phyloP scores from a whole-genome alignment of 2,329 filamentous ascomycete genomes.

The Beauveria brongniartii region DNA sequence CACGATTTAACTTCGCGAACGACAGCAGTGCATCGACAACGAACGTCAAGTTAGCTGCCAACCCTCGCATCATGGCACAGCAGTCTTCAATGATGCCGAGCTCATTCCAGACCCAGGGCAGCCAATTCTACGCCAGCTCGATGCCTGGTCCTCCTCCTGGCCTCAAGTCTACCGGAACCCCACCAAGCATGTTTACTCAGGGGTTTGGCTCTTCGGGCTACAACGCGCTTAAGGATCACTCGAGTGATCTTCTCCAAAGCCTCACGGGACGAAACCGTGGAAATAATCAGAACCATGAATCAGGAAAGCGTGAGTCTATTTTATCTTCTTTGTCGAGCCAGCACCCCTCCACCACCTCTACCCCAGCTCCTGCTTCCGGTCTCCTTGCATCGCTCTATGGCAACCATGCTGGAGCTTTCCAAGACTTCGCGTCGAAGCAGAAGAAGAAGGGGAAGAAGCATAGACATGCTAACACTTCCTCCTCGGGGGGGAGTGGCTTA shows the following conservation, averaged over 20 bases:
- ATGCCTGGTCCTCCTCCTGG: constrained; percentile 92
- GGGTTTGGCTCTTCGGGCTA: constrained; percentile 72
- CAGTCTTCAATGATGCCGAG: constrained; percentile 81
- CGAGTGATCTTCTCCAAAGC: constrained; percentile 63
- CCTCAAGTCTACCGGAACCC: constrained; percentile 88
- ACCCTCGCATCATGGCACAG: constrained; percentile 73
- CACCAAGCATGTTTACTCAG: constrained; percentile 91
- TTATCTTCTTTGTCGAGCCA: constrained; percentile 87
- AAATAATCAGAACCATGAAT: constrained; percentile 67
- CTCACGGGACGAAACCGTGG: constrained; percentile 65
- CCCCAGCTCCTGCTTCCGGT: constrained; percentile 81
- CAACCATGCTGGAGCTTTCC: constrained; percentile 74
- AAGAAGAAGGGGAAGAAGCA: constrained; percentile 99
- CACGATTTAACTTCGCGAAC: constrained; percentile 80
- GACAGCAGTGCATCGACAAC: constrained; percentile 47
- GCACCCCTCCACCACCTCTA: constrained; percentile 75
- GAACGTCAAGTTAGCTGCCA: constrained; percentile 68
- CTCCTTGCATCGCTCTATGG: constrained; percentile 89
- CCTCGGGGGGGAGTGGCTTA: constrained; percentile 97
- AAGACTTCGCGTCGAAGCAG: constrained; percentile 92
- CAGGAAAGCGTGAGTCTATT: constrained; percentile 97
- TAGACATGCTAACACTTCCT: constrained; percentile 99
- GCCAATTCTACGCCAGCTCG: constrained; percentile 72
- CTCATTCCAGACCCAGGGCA: constrained; percentile 50
- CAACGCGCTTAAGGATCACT: constrained; percentile 61